These are phyloP conservation scores for Microsporum ferrugineum DNA, from an alignment of 2,329 filamentous ascomycete genomes.

Conservation along the genomic window DNA sequence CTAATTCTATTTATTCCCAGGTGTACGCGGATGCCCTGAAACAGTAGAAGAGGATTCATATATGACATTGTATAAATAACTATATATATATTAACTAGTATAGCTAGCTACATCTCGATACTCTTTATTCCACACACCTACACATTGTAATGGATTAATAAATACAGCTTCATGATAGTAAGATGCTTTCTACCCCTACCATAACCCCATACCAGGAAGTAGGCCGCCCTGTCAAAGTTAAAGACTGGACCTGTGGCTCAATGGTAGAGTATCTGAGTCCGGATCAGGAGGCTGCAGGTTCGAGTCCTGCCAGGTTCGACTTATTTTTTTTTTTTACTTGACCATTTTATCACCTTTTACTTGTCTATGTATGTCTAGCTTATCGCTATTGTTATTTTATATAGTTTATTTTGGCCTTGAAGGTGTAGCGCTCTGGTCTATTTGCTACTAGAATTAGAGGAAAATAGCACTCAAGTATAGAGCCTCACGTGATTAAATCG, in stretches of 20 bases:
- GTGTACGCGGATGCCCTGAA: neutral
- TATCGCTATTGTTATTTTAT: neutral
- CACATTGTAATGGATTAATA: no score
- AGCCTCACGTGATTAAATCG: neutral
- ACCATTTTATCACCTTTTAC: neutral
- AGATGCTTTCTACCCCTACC: no score
- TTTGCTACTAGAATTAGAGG: no score
- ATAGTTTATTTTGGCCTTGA: neutral
- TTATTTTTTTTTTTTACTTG: neutral
- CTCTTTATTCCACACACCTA: neutral
- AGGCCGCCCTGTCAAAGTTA: neutral
- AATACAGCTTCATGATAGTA: no score
- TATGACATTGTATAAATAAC: neutral
- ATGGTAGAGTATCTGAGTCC: slow-evolving; percentile 7
- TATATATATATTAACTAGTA: neutral
- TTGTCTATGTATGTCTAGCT: no score
- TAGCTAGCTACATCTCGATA: neutral
- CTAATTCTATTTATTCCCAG: neutral
- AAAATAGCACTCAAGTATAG: neutral
- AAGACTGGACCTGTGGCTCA: slow-evolving; percentile 6
- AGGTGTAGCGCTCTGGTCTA: neutral
- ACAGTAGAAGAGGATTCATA: no score
- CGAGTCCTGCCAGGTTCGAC: slow-evolving; percentile 6
- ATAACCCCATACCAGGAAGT: neutral
- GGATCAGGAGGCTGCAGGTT: slow-evolving; percentile 6